These are phyloP conservation scores for Acacia crassicarpa DNA, from an alignment of 306 rosid genomes.

Conservation along the genomic window DNA sequence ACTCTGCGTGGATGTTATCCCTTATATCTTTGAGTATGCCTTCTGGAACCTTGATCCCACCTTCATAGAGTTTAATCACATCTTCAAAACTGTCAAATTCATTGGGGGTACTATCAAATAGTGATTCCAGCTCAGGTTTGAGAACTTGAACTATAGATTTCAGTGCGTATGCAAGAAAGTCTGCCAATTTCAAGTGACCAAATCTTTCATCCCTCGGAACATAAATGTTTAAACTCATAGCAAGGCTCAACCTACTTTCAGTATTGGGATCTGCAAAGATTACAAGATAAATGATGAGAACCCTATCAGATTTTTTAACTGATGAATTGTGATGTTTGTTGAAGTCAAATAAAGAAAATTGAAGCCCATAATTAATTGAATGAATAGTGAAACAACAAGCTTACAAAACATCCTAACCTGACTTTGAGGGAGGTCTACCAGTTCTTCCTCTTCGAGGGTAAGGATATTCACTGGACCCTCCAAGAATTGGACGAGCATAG, in stretches of 20 bases:
- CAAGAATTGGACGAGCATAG: conserved; percentile 63
- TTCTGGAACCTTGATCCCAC: background rate
- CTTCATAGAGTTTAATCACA: background rate
- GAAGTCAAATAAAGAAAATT: background rate
- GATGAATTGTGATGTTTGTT: background rate
- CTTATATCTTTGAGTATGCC: background rate
- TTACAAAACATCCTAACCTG: conserved; percentile 42
- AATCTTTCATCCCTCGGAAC: conserved; percentile 52
- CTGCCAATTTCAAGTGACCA: conserved; percentile 74
- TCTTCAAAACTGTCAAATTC: background rate
- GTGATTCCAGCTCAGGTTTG: conserved; percentile 55
- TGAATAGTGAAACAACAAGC: background rate
- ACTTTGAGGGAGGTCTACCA: conserved; percentile 47
- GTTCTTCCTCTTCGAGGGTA: conserved; percentile 95
- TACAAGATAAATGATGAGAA: conserved; percentile 10
- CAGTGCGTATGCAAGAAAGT: conserved; percentile 74
- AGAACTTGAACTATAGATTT: conserved; percentile 67
- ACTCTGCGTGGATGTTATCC: conserved; percentile 43
- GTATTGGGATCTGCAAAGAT: conserved; percentile 52
- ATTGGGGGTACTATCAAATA: conserved; percentile 35
- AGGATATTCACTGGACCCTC: conserved; percentile 67
- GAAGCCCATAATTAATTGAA: too few relatives aligned
- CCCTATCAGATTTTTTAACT: background rate
- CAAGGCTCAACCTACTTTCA: conserved; percentile 57
- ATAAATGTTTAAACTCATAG: conserved; percentile 44